These are phyloP conservation scores for Candida boidinii DNA, from an alignment of 805 yeast genomes.

Conservation along the genomic window DNA sequence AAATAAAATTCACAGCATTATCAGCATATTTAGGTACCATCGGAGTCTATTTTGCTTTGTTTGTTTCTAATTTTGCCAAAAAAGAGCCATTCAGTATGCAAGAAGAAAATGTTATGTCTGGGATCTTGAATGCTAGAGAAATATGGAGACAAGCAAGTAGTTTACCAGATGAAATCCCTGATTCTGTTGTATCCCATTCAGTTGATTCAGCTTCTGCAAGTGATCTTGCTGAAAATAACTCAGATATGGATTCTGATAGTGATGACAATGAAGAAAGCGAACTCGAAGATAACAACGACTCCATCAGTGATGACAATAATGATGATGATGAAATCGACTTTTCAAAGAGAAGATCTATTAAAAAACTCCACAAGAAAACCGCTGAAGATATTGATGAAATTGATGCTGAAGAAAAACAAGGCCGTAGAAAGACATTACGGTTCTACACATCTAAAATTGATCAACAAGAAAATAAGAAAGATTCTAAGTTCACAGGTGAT, in stretches of 20 bases:
- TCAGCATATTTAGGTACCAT: conserved; percentile 74
- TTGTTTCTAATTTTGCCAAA: conserved; percentile 44
- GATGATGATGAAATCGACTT: conserved; percentile 44
- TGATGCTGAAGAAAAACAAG: conserved; percentile 79
- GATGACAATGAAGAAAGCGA: conserved; percentile 16
- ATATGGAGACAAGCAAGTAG: conserved; percentile 79
- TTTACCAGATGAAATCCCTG: conserved; percentile 29
- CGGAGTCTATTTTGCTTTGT: conserved; percentile 68
- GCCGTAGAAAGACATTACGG: conserved; percentile 73
- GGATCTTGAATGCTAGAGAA: conserved; percentile 72
- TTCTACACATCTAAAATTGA: conserved; percentile 97
- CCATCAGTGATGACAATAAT: conserved; percentile 2
- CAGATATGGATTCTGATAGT: conserved; percentile 11
- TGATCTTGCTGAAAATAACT: conserved; percentile 11
- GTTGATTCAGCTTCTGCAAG: conserved; percentile 18
- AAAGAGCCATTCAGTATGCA: conserved; percentile 56
- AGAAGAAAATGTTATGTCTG: conserved; percentile 85
- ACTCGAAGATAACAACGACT: too few species aligned
- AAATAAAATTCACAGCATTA: conserved; percentile 60
- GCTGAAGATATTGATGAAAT: conserved; percentile 71
- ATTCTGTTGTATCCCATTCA: conserved; percentile 14
- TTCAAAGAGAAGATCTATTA: conserved; percentile 43
- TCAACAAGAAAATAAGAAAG: conserved; percentile 61
- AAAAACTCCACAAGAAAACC: conserved; percentile 22
- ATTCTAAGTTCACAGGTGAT: conserved; percentile 67